Conservation (phyloP, 495 filamentous ascomycete genomes). For the Saxispiralis lemnorum region DNA sequence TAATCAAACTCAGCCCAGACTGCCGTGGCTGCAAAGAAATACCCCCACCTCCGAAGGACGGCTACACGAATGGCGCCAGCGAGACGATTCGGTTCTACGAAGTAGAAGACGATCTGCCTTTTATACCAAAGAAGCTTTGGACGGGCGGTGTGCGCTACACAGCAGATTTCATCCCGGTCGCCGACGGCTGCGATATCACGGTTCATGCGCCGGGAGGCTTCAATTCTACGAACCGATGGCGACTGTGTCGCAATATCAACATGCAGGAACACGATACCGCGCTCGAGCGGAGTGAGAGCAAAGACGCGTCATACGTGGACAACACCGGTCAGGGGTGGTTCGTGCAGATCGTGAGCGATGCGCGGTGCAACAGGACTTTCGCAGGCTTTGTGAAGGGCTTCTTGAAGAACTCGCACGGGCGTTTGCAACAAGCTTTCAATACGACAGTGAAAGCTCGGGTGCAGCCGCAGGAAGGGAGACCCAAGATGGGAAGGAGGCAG, state of each 20-base stretch:
- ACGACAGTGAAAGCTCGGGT: constrained; percentile 1
- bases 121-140: constrained; percentile 15
- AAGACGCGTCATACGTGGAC: constrained; percentile 10
- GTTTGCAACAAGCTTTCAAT: constrained; percentile 13
- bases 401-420: constrained; percentile 12
- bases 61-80: neutral
- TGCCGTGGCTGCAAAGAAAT: constrained; percentile 10
- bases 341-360: constrained; percentile 15
- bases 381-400: constrained; percentile 13
- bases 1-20: constrained; percentile 12
- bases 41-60: constrained; percentile 7
- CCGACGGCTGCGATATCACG: constrained; percentile 16
- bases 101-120: constrained; percentile 16
- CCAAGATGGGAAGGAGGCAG: neutral
- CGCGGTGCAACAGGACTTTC: constrained; percentile 8
- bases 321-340: constrained; percentile 9
- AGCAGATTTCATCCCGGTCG: constrained; percentile 6
- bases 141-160: constrained; percentile 10
- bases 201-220: constrained; percentile 15
- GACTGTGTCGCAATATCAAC: constrained; percentile 5
- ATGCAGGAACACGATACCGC: neutral
- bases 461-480: neutral
- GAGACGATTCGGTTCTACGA: constrained; percentile 10
- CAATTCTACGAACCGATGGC: constrained; percentile 15
- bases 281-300: constrained; percentile 2